These are phyloP conservation scores for Leucoagaricus sp. DNA, from an alignment of 1,284 basidiomycete species.

Conservation along the genomic window DNA sequence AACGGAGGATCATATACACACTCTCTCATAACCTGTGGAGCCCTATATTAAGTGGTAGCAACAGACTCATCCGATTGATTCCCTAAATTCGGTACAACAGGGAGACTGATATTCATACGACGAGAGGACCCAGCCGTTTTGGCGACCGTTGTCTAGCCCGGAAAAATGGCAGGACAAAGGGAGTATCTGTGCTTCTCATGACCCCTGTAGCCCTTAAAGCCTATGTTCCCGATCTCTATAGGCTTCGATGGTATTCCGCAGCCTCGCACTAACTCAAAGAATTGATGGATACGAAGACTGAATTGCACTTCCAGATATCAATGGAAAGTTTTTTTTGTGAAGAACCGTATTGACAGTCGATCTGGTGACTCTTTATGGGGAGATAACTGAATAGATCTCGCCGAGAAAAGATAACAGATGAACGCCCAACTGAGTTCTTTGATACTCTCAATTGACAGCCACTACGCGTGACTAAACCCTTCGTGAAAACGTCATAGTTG, in stretches of 20 bases:
- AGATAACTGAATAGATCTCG: background rate
- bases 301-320: background rate
- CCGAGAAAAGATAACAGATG: conserved; percentile 7
- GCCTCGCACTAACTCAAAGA: background rate
- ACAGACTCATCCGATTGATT: background rate
- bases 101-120: background rate
- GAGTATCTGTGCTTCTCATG: background rate
- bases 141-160: background rate
- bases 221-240: background rate
- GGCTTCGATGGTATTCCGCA: background rate
- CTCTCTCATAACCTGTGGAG: background rate
- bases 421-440: background rate
- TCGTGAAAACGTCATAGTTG: conserved; percentile 5
- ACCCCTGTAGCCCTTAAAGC: background rate
- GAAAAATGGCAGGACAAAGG: background rate
- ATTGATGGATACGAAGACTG: background rate
- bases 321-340: background rate
- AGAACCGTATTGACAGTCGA: background rate
- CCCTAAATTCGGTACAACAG: background rate
- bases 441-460: background rate
- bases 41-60: background rate
- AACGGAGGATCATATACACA: background rate
- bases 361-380: too few species aligned
- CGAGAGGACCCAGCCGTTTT: background rate
- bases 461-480: background rate